Conservation (phyloP, 2,329 filamentous ascomycete genomes). For the Fusarium concolor region DNA sequence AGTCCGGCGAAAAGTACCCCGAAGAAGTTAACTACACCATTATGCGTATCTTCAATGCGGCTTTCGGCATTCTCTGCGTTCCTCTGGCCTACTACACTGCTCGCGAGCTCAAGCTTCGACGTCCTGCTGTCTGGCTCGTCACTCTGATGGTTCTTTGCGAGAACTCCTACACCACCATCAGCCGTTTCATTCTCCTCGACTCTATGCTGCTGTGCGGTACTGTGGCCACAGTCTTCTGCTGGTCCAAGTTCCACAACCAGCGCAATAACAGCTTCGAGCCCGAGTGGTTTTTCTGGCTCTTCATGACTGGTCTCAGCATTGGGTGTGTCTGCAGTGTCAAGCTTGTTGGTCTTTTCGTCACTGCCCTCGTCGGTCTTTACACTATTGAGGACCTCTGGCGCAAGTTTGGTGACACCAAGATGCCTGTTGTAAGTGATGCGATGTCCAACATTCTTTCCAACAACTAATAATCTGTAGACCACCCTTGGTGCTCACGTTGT, state of each 20-base stretch:
- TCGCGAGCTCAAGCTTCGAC: slow-evolving; percentile 86
- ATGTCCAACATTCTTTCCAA: background rate
- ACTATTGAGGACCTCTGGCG: slow-evolving; percentile 97
- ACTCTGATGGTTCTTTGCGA: slow-evolving; percentile 98
- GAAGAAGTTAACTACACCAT: slow-evolving; percentile 96
- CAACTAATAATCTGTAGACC: slow-evolving; percentile 50
- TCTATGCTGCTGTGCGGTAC: slow-evolving; percentile 99
- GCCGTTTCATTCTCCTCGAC: slow-evolving; percentile 96
- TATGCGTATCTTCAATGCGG: slow-evolving; percentile 97
- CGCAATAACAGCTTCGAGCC: slow-evolving; percentile 86
- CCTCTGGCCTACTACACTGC: slow-evolving; percentile 96
- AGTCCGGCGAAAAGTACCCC: slow-evolving; percentile 96
- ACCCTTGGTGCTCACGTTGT: slow-evolving; percentile 81
- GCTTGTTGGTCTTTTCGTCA: slow-evolving; percentile 96
- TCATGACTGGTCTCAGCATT: slow-evolving; percentile 93
- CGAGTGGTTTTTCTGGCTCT: slow-evolving; percentile 95
- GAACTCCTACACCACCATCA: slow-evolving; percentile 99
- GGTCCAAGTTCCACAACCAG: slow-evolving; percentile 94
- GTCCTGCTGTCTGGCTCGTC: slow-evolving; percentile 92
- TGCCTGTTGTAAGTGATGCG: slow-evolving; percentile 76
- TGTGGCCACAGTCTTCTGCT: slow-evolving; percentile 97
- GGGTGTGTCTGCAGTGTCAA: slow-evolving; percentile 99
- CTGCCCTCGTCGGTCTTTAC: slow-evolving; percentile 93
- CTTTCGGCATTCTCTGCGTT: slow-evolving; percentile 92
- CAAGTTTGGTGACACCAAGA: slow-evolving; percentile 94